phyloP scores from a whole-genome alignment of 2,329 filamentous ascomycete species.

The Alternaria arborescens region DNA sequence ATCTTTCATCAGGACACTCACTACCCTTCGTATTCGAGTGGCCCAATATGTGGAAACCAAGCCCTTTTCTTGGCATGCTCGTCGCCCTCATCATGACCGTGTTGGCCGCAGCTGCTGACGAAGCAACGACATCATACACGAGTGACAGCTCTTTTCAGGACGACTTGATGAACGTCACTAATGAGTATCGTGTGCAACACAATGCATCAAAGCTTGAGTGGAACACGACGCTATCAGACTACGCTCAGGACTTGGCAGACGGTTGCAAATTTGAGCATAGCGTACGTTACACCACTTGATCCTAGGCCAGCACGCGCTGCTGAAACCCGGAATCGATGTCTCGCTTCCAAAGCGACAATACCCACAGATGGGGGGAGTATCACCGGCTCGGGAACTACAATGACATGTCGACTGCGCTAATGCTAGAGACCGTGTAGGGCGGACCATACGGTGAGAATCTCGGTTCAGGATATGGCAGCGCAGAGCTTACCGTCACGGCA shows the following conservation, averaged over 20 bases:
- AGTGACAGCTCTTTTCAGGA: conserved; percentile 51
- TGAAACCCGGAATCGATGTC: neutral
- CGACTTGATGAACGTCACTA: conserved; percentile 70
- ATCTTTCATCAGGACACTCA: neutral
- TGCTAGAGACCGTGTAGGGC: neutral
- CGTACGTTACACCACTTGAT: conserved; percentile 34
- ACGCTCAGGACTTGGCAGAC: conserved; percentile 60
- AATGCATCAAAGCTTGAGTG: conserved; percentile 58
- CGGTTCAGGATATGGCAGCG: neutral
- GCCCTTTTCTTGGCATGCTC: neutral
- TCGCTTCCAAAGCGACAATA: neutral
- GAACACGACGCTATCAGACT: conserved; percentile 69
- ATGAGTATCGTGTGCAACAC: conserved; percentile 63
- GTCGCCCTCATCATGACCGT: neutral
- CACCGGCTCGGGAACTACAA: neutral
- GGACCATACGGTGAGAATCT: neutral
- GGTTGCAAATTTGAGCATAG: conserved; percentile 62
- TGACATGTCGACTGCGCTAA: neutral
- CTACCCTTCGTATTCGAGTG: neutral
- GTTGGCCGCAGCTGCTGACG: neutral
- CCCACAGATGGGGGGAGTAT: neutral
- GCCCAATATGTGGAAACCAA: neutral
- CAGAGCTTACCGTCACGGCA: neutral
- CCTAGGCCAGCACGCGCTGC: neutral
- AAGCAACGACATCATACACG: neutral